Conservation (phyloP, 371 early-diverging fungal species). For the Mortierella sp. region DNA sequence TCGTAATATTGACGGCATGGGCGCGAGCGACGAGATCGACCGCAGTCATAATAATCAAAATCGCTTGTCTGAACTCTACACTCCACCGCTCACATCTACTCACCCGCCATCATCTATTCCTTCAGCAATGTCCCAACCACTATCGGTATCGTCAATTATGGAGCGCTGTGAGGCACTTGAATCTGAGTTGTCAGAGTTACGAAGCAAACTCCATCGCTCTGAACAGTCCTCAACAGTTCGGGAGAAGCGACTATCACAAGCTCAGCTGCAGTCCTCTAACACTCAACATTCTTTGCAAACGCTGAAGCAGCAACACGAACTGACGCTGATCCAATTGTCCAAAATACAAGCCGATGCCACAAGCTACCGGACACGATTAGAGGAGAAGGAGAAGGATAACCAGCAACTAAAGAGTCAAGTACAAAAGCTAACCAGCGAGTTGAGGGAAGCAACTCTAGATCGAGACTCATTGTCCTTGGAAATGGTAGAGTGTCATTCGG, state of each 20-base stretch:
- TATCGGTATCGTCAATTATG: background rate
- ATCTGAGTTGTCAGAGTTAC: slow-evolving; percentile 25
- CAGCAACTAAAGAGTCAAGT: slow-evolving; percentile 18
- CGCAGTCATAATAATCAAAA: background rate
- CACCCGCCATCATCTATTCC: background rate
- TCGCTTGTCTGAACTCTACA: background rate
- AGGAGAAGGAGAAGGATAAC: slow-evolving; percentile 5
- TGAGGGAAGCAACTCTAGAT: slow-evolving; percentile 31
- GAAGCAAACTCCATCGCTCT: slow-evolving; percentile 20
- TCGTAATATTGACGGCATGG: too few species aligned
- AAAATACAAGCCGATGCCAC: slow-evolving; percentile 17
- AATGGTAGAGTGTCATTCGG: slow-evolving; percentile 40
- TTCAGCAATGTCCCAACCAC: background rate
- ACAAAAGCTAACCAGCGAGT: slow-evolving; percentile 20
- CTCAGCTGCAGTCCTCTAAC: slow-evolving; percentile 29
- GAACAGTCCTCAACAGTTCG: slow-evolving; percentile 25
- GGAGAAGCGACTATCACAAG: slow-evolving; percentile 37
- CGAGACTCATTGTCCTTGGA: slow-evolving; percentile 47
- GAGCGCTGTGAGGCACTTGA: slow-evolving; percentile 36
- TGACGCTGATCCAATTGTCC: slow-evolving; percentile 20
- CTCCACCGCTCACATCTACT: background rate
- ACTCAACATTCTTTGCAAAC: slow-evolving; percentile 30
- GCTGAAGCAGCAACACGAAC: slow-evolving; percentile 37
- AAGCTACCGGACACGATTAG: slow-evolving; percentile 3
- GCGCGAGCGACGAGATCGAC: background rate